A percentile compares a stretch with the other conserved stretches of the same genome.
phyloP scores from a whole-genome alignment of 495 filamentous ascomycete genomes.

The Talaromyces ruber region DNA sequence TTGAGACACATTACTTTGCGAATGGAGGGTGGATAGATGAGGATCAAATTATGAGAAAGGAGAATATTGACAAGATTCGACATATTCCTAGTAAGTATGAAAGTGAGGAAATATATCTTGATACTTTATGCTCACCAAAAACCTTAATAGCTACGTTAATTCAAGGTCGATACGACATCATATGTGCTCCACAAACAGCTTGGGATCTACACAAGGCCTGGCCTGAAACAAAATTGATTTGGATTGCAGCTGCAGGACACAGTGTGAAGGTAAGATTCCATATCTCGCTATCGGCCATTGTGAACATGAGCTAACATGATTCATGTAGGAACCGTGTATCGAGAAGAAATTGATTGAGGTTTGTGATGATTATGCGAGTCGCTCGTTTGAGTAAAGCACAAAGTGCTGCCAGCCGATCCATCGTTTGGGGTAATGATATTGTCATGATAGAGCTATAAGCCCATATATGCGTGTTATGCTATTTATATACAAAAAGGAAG shows the following conservation, averaged over 20 bases:
- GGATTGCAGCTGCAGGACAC: constrained; percentile 21
- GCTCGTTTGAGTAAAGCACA: neutral
- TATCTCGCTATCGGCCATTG: neutral
- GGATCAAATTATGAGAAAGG: constrained; percentile 22
- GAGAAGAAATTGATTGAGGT: constrained; percentile 8
- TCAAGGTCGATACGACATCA: constrained; percentile 35
- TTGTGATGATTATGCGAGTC: constrained; percentile 11
- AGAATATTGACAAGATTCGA: constrained; percentile 25
- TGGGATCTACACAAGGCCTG: constrained; percentile 31
- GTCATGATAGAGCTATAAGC: neutral
- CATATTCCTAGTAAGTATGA: constrained; percentile 30
- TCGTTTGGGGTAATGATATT: neutral
- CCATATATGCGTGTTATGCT: neutral
- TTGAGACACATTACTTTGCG: constrained; percentile 31
- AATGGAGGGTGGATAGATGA: constrained; percentile 29
- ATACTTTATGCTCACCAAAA: neutral
- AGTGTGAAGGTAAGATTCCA: constrained; percentile 10
- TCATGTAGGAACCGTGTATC: constrained; percentile 11
- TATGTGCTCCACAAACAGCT: constrained; percentile 29
- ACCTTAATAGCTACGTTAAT: constrained; percentile 18
- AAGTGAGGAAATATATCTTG: no score
- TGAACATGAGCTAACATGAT: neutral
- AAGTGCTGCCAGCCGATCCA: neutral
- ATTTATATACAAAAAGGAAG: neutral
- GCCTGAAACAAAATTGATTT: neutral